Evolutionary conservation across 2,329 filamentous ascomycete species (phyloP).

Genomic region (Neofusicoccum kwambonambiense): DNA sequence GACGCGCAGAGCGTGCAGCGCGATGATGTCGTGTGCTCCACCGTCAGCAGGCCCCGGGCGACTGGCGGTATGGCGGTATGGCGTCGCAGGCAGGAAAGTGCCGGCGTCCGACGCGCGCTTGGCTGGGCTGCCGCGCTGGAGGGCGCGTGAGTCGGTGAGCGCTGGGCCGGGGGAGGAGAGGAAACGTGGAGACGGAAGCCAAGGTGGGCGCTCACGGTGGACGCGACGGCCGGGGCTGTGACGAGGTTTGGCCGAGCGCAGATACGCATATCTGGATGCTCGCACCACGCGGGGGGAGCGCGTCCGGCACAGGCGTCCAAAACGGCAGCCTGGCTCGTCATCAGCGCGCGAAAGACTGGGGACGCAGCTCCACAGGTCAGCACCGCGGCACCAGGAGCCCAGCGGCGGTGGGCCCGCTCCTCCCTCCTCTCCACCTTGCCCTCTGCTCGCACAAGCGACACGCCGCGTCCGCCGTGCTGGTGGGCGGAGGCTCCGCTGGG

Average conservation of each 20-base stretch:
- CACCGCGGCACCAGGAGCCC: not conserved
- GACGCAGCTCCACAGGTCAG: not conserved
- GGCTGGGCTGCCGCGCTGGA: not conserved
- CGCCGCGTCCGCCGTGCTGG: not conserved
- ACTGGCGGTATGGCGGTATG: not conserved
- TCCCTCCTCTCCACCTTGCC: conserved; percentile 11
- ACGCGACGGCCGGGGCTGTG: not conserved
- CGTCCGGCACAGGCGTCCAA: conserved; percentile 4
- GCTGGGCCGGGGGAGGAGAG: not conserved
- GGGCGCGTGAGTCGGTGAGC: not conserved
- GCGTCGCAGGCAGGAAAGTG: not conserved
- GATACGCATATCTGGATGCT: not conserved
- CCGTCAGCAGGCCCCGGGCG: not conserved
- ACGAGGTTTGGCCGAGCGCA: conserved; percentile 7
- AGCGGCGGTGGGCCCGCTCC: not conserved
- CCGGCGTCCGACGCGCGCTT: not conserved
- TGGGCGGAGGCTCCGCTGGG: not conserved
- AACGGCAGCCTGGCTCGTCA: conserved; percentile 5
- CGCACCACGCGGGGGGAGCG: conserved; percentile 2
- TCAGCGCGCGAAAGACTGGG: not conserved
- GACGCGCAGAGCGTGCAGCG: not conserved
- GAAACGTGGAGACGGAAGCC: not conserved
- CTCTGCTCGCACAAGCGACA: not conserved
- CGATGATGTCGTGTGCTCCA: not conserved
- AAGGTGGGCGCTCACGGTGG: not conserved